Evolutionary conservation across 768 basidiomycete genomes (phyloP).

Genomic region (Boletus pseudopeckii): DNA sequence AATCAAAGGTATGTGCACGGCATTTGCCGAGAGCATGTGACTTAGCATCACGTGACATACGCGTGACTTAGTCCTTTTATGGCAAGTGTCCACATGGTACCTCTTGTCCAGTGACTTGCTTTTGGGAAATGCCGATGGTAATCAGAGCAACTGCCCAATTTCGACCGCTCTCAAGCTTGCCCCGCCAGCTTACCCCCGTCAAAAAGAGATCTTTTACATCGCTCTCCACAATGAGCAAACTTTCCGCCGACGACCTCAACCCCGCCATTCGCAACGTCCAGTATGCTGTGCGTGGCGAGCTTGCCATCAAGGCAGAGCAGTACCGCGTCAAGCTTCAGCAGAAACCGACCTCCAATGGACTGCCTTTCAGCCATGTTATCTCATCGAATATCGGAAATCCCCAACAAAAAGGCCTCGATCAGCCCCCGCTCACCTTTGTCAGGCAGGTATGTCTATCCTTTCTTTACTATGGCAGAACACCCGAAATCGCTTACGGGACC

Average conservation of each 20-base stretch:
- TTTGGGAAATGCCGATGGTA: slow-evolving; percentile 6
- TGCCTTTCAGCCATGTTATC: slow-evolving; percentile 88
- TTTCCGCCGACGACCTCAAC: slow-evolving; percentile 75
- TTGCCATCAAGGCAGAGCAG: slow-evolving; percentile 90
- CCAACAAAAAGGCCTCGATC: slow-evolving; percentile 92
- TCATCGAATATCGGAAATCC: slow-evolving; percentile 98
- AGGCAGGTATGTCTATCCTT: slow-evolving; percentile 65
- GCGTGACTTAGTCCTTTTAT: slow-evolving; percentile 2
- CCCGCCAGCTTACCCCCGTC: not conserved
- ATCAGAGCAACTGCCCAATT: slow-evolving; percentile 1
- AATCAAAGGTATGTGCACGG: slow-evolving; percentile 12
- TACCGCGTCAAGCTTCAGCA: slow-evolving; percentile 69
- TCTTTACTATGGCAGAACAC: not conserved
- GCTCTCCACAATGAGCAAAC: slow-evolving; percentile 44
- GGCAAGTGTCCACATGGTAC: not conserved
- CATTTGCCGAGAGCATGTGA: slow-evolving; percentile 17
- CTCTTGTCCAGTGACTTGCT: not conserved
- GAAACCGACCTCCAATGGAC: slow-evolving; percentile 38
- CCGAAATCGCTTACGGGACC: not conserved
- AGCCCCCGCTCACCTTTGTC: slow-evolving; percentile 87
- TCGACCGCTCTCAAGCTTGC: not conserved
- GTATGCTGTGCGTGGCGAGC: slow-evolving; percentile 96
- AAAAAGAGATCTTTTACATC: slow-evolving; percentile 1
- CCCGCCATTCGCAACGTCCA: slow-evolving; percentile 82
- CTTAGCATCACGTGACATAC: not conserved